Evolutionary conservation across 2,329 filamentous ascomycete genomes (phyloP).

Genomic region (Phialemoniopsis sp.): DNA sequence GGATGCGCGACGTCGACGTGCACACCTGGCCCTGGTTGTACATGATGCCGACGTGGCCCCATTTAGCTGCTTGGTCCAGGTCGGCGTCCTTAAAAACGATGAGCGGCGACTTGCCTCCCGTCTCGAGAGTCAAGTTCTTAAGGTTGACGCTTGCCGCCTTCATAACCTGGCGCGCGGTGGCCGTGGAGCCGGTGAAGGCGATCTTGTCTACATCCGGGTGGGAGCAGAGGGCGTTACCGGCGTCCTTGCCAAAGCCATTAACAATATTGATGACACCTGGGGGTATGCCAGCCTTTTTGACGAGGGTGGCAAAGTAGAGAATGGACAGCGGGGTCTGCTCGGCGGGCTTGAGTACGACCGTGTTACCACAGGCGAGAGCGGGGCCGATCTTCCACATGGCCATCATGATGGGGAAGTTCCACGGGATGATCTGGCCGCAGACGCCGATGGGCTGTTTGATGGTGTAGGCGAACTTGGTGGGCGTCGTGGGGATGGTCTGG

Average conservation of each 20-base stretch:
- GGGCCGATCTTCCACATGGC: slow-evolving; percentile 71
- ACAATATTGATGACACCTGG: slow-evolving; percentile 70
- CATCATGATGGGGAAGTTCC: slow-evolving; percentile 72
- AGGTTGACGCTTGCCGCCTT: slow-evolving; percentile 56
- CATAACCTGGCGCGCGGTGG: slow-evolving; percentile 65
- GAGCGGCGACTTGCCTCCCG: slow-evolving; percentile 56
- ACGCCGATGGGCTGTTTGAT: slow-evolving; percentile 67
- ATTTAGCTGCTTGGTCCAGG: slow-evolving; percentile 57
- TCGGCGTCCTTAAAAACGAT: slow-evolving; percentile 58
- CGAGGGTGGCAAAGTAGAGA: slow-evolving; percentile 57
- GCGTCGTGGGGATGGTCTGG: slow-evolving; percentile 61
- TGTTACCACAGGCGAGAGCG: slow-evolving; percentile 56
- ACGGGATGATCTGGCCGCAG: slow-evolving; percentile 66
- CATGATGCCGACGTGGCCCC: slow-evolving; percentile 44
- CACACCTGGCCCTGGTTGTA: slow-evolving; percentile 72
- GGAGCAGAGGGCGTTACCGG: slow-evolving; percentile 60
- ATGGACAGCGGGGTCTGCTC: slow-evolving; percentile 59
- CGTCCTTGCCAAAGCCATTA: slow-evolving; percentile 62
- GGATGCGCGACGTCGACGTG: slow-evolving; percentile 69
- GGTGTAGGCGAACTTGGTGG: slow-evolving; percentile 64
- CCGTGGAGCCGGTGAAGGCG: slow-evolving; percentile 69
- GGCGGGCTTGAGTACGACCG: slow-evolving; percentile 56
- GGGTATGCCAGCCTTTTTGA: slow-evolving; percentile 70
- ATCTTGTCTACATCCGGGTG: slow-evolving; percentile 67
- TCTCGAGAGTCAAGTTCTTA: slow-evolving; percentile 57